Base-by-base conservation (phyloP, 106 monocot genomes). In the Posidonia australis region DNA sequence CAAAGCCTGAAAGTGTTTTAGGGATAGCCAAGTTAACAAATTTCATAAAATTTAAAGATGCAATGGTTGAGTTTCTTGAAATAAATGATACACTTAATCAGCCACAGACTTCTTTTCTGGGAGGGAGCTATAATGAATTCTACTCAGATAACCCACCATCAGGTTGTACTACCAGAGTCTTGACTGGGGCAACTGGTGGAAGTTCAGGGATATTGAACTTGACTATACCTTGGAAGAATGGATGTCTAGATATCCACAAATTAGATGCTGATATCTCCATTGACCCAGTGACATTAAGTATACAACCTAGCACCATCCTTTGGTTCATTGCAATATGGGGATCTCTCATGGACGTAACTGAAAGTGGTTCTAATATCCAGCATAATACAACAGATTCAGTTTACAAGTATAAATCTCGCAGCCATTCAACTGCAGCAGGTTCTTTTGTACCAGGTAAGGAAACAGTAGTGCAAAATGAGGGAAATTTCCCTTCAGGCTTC, bases 141-240 rank as follows among this genome's bases (percentile, higher is more conserved):
- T 64, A 44, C 63, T 20, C 65, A 30, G 66, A 66, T 26, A 72
- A 62, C 19, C 66, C 61, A n/a, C 21, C 67, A 19, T 73, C 46
- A 14, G 60, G 63, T 46, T 59, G 68, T 51, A 74, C 79, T 23
- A 67, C 72, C 20, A 24, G 71, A 55, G 58, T 90, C 46, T 76
- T 98, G 72, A 69, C 75, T 62, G 87, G 96, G 17, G 46, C 67
- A 26, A 69, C 46, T 65, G 77, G 76, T 62, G 96, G 94, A 16
- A 82, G 90, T 68, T 82, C 87, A 44, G 96, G 96, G 44, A 79
- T 48, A 46, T 44, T 98, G 61, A 87, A 90, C 73, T 58, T 98
- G 54, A 83, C 80, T 71, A 98, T 98, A 64, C 96, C 96, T 16
- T 98, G 87, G 96, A 85, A 85, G 67, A 90, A 90, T 83, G 90